These are phyloP conservation scores for Scedosporium minutisporum DNA, from an alignment of 2,329 filamentous ascomycete species.

Conservation along the genomic window DNA sequence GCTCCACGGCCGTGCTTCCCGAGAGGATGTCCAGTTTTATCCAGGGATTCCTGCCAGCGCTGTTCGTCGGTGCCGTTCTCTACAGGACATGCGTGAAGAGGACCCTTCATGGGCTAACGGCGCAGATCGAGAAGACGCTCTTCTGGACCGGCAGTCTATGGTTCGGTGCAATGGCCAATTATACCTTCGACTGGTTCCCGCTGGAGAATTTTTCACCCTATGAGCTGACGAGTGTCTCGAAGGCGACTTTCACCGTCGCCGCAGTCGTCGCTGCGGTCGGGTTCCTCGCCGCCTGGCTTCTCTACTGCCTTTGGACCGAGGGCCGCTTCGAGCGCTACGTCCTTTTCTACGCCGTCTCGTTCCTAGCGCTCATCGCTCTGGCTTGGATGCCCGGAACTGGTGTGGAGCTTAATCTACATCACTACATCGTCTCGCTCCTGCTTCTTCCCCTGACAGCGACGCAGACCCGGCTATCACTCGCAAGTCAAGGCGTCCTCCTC, in stretches of 20 bases:
- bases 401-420: constrained; percentile 61
- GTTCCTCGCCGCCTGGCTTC: constrained; percentile 31
- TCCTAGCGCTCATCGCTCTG: constrained; percentile 42
- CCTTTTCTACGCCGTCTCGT: constrained; percentile 46
- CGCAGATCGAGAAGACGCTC: constrained; percentile 60
- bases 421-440: constrained; percentile 64
- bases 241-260: constrained; percentile 55
- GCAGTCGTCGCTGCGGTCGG: constrained; percentile 52
- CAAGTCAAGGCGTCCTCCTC: constrained; percentile 64
- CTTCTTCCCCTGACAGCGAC: constrained; percentile 63
- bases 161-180: constrained; percentile 64
- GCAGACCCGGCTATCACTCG: constrained; percentile 56
- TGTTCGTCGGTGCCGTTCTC: constrained; percentile 59
- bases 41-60: constrained; percentile 57
- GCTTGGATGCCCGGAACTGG: constrained; percentile 44
- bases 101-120: constrained; percentile 45
- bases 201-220: constrained; percentile 61
- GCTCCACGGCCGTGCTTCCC: constrained; percentile 50
- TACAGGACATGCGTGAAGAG: constrained; percentile 52
- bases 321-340: constrained; percentile 57
- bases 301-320: constrained; percentile 58
- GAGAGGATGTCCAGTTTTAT: constrained; percentile 37
- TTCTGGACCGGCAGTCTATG: constrained; percentile 63
- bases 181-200: constrained; percentile 66
- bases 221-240: constrained; percentile 60